These are phyloP conservation scores for Coccomyxa subellipsoidea DNA, from an alignment of 163 green algal genomes.

Conservation along the genomic window DNA sequence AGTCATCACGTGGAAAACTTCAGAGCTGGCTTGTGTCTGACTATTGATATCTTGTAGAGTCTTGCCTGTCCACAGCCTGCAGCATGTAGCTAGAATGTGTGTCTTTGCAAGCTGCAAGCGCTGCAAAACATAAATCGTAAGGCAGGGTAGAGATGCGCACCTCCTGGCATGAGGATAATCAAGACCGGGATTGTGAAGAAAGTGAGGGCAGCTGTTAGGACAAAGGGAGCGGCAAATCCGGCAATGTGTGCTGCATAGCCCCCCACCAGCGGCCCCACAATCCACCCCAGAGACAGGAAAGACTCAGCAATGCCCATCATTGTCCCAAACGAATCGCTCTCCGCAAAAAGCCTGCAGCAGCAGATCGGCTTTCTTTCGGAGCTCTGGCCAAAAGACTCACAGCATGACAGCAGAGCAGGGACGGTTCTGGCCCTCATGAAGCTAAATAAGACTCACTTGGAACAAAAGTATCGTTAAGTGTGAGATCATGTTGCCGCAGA, in stretches of 20 bases:
- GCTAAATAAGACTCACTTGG: too few species aligned
- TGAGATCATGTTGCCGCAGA: too few species aligned
- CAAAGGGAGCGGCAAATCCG: constrained; percentile 6
- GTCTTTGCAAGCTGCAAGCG: background rate
- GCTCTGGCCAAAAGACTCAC: too few species aligned
- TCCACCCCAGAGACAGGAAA: constrained; percentile 3
- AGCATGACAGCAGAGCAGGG: too few species aligned
- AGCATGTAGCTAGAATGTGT: too few species aligned
- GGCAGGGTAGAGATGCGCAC: background rate
- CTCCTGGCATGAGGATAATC: constrained; percentile 1
- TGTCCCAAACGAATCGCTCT: background rate
- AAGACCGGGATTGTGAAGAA: background rate
- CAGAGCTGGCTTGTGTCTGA: too few species aligned
- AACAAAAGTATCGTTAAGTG: too few species aligned
- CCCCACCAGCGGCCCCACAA: constrained; percentile 5
- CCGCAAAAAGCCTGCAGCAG: background rate
- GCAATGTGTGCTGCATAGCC: background rate
- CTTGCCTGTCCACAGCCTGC: too few species aligned
- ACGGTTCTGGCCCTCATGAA: too few species aligned
- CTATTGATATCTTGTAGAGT: too few species aligned
- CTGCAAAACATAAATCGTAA: background rate
- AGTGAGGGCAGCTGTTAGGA: background rate
- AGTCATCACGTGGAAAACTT: too few species aligned
- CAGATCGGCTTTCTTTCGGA: background rate
- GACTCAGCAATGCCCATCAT: background rate